Percentiles rank a stretch among this genome's conserved stretches.
phyloP scores from a whole-genome alignment of 768 basidiomycete species.

The Psilocybe subaeruginosa region DNA sequence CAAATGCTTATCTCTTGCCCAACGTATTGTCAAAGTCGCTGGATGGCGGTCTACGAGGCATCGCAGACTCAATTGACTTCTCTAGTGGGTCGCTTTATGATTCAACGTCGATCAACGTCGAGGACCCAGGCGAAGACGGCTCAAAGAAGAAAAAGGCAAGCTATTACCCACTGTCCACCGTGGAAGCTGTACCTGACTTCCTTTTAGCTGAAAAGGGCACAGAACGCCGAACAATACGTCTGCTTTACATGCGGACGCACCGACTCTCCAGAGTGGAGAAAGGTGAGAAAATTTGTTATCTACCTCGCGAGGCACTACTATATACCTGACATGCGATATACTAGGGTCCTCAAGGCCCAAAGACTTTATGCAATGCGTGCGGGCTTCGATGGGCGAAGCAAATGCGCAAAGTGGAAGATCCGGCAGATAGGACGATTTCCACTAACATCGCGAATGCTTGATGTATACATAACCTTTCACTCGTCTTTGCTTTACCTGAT shows the following conservation, averaged over 20 bases:
- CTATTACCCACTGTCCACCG: neutral
- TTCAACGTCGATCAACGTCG: constrained; percentile 21
- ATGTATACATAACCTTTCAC: neutral
- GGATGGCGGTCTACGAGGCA: neutral
- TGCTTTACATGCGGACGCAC: constrained; percentile 94
- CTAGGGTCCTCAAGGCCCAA: constrained; percentile 91
- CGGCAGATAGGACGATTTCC: constrained; percentile 15
- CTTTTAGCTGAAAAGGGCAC: constrained; percentile 48
- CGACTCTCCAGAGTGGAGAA: constrained; percentile 97
- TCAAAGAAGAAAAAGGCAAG: constrained; percentile 68
- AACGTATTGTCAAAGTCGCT: constrained; percentile 1
- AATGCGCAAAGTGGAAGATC: constrained; percentile 42
- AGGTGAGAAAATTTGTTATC: constrained; percentile 42
- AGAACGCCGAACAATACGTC: constrained; percentile 70
- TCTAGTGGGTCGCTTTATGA: constrained; percentile 16
- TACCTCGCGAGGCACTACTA: no score
- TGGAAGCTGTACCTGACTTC: constrained; percentile 1
- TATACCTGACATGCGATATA: neutral
- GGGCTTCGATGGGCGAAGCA: constrained; percentile 92
- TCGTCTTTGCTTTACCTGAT: neutral
- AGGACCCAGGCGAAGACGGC: constrained; percentile 53
- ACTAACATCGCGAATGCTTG: constrained; percentile 1
- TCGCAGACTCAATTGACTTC: constrained; percentile 6
- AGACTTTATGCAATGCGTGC: constrained; percentile 98
- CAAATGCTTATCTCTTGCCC: neutral